These are phyloP conservation scores for Pleurotus sapidus DNA, from an alignment of 768 basidiomycete species.

Conservation along the genomic window DNA sequence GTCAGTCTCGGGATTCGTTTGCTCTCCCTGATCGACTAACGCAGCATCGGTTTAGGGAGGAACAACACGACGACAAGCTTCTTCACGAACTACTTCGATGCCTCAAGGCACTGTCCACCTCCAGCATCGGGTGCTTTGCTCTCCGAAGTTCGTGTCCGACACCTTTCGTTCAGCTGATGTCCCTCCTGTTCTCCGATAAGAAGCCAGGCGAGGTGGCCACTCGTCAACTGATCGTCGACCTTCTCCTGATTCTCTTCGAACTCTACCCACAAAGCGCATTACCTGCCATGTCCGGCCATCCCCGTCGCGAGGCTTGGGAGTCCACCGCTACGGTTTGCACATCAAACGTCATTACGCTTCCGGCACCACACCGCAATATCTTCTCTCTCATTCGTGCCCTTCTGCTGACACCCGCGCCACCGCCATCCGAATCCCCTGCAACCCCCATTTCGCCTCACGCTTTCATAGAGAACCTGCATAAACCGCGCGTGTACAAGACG, in stretches of 20 bases:
- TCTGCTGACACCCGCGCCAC: conserved; percentile 70
- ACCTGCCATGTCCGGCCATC: conserved; percentile 43
- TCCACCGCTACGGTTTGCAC: conserved; percentile 21
- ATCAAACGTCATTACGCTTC: conserved; percentile 60
- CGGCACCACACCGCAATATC: conserved; percentile 67
- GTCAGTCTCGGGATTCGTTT: conserved; percentile 37
- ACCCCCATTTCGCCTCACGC: conserved; percentile 69
- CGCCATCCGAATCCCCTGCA: conserved; percentile 59
- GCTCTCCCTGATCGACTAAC: neutral
- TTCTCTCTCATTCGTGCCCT: conserved; percentile 75
- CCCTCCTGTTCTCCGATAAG: conserved; percentile 93
- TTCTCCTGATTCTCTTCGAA: conserved; percentile 85
- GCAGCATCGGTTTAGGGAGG: conserved; percentile 59
- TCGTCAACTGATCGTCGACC: conserved; percentile 86
- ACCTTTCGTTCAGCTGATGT: conserved; percentile 81
- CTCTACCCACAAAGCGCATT: conserved; percentile 75
- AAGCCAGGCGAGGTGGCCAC: conserved; percentile 93
- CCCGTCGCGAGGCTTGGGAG: conserved; percentile 60
- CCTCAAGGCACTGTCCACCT: conserved; percentile 91
- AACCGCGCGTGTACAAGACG: conserved; percentile 72
- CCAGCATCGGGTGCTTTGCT: conserved; percentile 84
- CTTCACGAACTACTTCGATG: conserved; percentile 90
- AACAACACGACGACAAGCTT: conserved; percentile 96
- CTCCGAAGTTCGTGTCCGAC: conserved; percentile 86
- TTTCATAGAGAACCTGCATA: conserved; percentile 74